Percentiles rank a stretch among this genome's conserved stretches.
Evolutionary conservation across 2,329 filamentous ascomycete genomes (phyloP).

Genomic region (Fusarium sp.): DNA sequence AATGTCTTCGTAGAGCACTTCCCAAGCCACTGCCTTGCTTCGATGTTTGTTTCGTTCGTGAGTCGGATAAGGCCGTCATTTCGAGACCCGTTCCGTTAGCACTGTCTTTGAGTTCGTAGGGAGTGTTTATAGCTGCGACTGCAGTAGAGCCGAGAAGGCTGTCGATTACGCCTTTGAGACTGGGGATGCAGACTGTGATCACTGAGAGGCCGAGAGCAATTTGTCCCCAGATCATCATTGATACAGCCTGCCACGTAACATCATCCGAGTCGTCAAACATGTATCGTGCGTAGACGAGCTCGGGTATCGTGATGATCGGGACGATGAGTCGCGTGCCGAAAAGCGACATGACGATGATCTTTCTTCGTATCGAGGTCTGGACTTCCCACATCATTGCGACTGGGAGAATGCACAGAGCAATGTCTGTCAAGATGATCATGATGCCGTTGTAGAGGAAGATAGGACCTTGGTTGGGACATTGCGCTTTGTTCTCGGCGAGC

Average conservation of each 20-base stretch:
- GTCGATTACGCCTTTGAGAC: slow-evolving; percentile 38
- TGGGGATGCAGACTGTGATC: slow-evolving; percentile 37
- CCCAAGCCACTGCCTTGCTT: not conserved
- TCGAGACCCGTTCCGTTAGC: slow-evolving; percentile 30
- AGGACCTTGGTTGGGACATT: slow-evolving; percentile 24
- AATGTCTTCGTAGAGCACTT: not conserved
- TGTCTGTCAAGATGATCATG: slow-evolving; percentile 29
- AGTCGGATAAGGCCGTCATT: slow-evolving; percentile 17
- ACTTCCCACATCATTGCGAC: slow-evolving; percentile 41
- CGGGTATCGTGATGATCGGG: slow-evolving; percentile 32
- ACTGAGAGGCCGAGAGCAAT: slow-evolving; percentile 32
- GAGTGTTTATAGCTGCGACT: slow-evolving; percentile 29
- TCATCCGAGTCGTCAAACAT: slow-evolving; percentile 26
- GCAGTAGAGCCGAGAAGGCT: slow-evolving; percentile 32
- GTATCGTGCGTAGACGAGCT: slow-evolving; percentile 14
- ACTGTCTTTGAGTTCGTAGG: slow-evolving; percentile 36
- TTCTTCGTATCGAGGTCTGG: slow-evolving; percentile 31
- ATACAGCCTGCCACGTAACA: slow-evolving; percentile 24
- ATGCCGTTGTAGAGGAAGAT: slow-evolving; percentile 31
- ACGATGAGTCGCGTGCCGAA: slow-evolving; percentile 38
- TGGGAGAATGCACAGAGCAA: slow-evolving; percentile 24
- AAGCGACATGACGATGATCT: slow-evolving; percentile 27
- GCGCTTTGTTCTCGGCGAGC: not conserved
- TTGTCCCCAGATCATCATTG: slow-evolving; percentile 36
- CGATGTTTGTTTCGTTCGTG: slow-evolving; percentile 5